These are phyloP conservation scores for Coemansia sp. DNA, from an alignment of 192 early-diverging fungal species.

Conservation along the genomic window DNA sequence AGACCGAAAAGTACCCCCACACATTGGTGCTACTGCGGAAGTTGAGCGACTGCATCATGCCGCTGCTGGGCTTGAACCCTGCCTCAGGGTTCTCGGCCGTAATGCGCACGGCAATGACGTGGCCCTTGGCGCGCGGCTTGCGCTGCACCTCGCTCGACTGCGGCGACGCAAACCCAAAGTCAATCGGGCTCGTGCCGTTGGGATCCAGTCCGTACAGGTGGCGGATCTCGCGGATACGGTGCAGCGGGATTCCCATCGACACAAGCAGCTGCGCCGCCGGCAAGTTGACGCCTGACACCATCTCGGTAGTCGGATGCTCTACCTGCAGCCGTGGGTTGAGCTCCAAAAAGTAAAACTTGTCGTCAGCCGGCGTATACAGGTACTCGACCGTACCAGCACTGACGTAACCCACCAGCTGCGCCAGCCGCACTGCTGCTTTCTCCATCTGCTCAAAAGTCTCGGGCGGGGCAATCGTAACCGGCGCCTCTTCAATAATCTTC, in stretches of 20 bases:
- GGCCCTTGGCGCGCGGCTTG: conserved; percentile 90
- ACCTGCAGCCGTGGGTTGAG: conserved; percentile 98
- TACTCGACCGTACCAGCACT: conserved; percentile 98
- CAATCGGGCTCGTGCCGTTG: conserved; percentile 82
- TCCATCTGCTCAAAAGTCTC: conserved; percentile 89
- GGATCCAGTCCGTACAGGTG: conserved; percentile 91
- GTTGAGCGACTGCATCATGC: conserved; percentile 96
- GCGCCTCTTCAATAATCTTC: conserved; percentile 99
- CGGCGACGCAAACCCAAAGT: conserved; percentile 86
- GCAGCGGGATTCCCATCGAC: conserved; percentile 98
- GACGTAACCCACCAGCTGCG: conserved; percentile 91
- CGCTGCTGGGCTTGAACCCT: conserved; percentile 96
- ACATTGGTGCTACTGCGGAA: conserved; percentile 94
- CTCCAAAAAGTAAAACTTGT: conserved; percentile 94
- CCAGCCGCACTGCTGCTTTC: conserved; percentile 92
- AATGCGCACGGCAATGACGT: conserved; percentile 97
- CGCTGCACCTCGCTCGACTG: conserved; percentile 80
- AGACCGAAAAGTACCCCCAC: conserved; percentile 99
- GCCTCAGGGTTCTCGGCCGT: conserved; percentile 99
- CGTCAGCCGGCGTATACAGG: conserved; percentile 82
- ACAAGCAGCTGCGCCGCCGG: conserved; percentile 97
- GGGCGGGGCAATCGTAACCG: conserved; percentile 79
- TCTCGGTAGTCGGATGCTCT: conserved; percentile 98
- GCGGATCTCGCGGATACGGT: conserved; percentile 93
- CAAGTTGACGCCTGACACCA: conserved; percentile 97